Percentiles rank a stretch among this genome's conserved stretches.
These are phyloP conservation scores for Candida fluviatilis DNA, from an alignment of 805 yeast genomes.

Conservation along the genomic window DNA sequence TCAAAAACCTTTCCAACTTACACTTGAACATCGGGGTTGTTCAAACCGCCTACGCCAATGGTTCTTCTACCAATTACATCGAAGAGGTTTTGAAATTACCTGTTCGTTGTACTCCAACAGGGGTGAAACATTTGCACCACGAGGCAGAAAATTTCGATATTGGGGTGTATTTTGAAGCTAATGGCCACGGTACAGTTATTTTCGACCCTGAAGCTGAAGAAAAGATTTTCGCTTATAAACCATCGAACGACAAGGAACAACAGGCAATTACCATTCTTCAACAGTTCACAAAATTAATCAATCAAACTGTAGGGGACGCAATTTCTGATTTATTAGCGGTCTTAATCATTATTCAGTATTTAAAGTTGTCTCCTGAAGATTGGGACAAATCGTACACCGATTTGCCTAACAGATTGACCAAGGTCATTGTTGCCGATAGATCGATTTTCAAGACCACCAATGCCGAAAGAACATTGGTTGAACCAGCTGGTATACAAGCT, in stretches of 20 bases:
- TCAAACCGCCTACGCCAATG: conserved; percentile 98
- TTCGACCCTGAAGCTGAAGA: conserved; percentile 54
- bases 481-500: conserved; percentile 74
- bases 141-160: conserved; percentile 81
- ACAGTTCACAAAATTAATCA: conserved; percentile 67
- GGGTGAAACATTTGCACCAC: conserved; percentile 94
- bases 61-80: conserved; percentile 76
- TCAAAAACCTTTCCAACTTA: conserved; percentile 46
- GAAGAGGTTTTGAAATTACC: conserved; percentile 61
- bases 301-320: conserved; percentile 98
- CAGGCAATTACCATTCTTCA: conserved; percentile 52
- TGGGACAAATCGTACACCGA: conserved; percentile 83
- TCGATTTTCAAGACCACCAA: conserved; percentile 75
- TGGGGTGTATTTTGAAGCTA: conserved; percentile 96
- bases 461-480: conserved; percentile 78
- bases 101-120: conserved; percentile 87
- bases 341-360: conserved; percentile 54
- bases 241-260: conserved; percentile 38
- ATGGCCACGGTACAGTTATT: conserved; percentile 97
- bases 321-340: conserved; percentile 86
- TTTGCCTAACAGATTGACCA: conserved; percentile 79
- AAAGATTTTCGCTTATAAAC: conserved; percentile 27
- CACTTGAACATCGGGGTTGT: conserved; percentile 67
- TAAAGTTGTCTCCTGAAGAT: conserved; percentile 53
- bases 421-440: conserved; percentile 82